phyloP scores from a whole-genome alignment of 441 rosid species.

The Cnidoscolus chayamansa region DNA sequence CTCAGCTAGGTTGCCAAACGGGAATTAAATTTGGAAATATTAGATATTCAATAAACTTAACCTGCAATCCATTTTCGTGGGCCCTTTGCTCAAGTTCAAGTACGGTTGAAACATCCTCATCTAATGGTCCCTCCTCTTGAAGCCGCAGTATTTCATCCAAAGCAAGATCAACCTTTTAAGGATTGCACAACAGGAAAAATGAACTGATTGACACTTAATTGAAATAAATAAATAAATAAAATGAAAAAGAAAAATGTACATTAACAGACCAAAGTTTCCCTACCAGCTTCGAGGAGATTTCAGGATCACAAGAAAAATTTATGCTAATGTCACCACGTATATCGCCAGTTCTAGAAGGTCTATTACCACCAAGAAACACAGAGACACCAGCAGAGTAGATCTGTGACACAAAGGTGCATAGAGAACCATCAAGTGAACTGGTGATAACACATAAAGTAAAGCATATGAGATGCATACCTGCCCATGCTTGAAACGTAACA shows the following conservation, averaged over 20 bases:
- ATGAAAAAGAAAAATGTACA: neutral
- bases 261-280: conserved; percentile 21
- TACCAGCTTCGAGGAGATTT: conserved; percentile 77
- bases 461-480: conserved; percentile 50
- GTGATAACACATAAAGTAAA: conserved; percentile 3
- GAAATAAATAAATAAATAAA: neutral
- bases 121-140: conserved; percentile 52
- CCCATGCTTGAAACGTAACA: conserved; percentile 88
- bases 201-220: conserved; percentile 14
- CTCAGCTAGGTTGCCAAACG: neutral
- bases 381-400: conserved; percentile 91
- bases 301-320: conserved; percentile 89
- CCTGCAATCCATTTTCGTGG: conserved; percentile 87
- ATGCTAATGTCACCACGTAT: conserved; percentile 81
- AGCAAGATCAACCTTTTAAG: conserved; percentile 65
- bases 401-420: conserved; percentile 38
- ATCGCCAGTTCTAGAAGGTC: conserved; percentile 88
- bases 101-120: conserved; percentile 45
- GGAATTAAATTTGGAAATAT: neutral
- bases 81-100: conserved; percentile 91
- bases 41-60: conserved; percentile 19
- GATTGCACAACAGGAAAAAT: conserved; percentile 17
- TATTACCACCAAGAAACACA: conserved; percentile 86
- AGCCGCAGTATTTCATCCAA: conserved; percentile 62
- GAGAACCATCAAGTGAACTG: conserved; percentile 26